Evolutionary conservation across 805 yeast species (phyloP).

Genomic region (Zygosaccharomyces bailii): DNA sequence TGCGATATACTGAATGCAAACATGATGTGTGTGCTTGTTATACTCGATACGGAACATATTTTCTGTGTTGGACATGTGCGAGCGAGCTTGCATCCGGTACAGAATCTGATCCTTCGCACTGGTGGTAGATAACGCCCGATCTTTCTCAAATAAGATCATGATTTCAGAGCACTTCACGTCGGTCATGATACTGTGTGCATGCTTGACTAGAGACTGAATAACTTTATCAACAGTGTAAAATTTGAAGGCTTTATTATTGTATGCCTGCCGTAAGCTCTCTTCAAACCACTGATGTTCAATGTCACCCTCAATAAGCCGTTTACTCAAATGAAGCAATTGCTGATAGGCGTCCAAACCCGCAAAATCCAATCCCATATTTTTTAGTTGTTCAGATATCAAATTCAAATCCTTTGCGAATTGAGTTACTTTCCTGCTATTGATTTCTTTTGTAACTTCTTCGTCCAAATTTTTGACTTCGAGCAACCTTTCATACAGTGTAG

Average conservation of each 20-base stretch:
- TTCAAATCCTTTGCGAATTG: slow-evolving; percentile 86
- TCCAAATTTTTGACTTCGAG: slow-evolving; percentile 71
- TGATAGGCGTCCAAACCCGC: slow-evolving; percentile 66
- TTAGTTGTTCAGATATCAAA: slow-evolving; percentile 72
- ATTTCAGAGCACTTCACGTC: slow-evolving; percentile 80
- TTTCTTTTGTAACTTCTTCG: slow-evolving; percentile 66
- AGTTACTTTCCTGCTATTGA: slow-evolving; percentile 57
- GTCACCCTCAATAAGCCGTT: slow-evolving; percentile 78
- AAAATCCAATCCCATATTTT: slow-evolving; percentile 75
- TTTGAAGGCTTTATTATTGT: slow-evolving; percentile 88
- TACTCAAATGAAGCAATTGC: slow-evolving; percentile 74
- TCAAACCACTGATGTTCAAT: slow-evolving; percentile 93
- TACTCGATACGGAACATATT: slow-evolving; percentile 86
- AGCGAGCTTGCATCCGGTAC: slow-evolving; percentile 83
- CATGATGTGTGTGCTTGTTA: slow-evolving; percentile 49
- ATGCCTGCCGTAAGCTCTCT: slow-evolving; percentile 92
- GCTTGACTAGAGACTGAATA: slow-evolving; percentile 76
- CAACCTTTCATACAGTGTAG: slow-evolving; percentile 76
- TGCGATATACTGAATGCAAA: slow-evolving; percentile 77
- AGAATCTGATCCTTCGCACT: slow-evolving; percentile 84
- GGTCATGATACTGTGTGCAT: slow-evolving; percentile 76
- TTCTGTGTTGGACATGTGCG: slow-evolving; percentile 79
- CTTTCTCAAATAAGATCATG: slow-evolving; percentile 75
- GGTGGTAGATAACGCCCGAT: slow-evolving; percentile 59
- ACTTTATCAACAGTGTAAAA: slow-evolving; percentile 92